These are phyloP conservation scores for Globisporangium canariense DNA, from an alignment of 352 stramenopile species.

Conservation along the genomic window DNA sequence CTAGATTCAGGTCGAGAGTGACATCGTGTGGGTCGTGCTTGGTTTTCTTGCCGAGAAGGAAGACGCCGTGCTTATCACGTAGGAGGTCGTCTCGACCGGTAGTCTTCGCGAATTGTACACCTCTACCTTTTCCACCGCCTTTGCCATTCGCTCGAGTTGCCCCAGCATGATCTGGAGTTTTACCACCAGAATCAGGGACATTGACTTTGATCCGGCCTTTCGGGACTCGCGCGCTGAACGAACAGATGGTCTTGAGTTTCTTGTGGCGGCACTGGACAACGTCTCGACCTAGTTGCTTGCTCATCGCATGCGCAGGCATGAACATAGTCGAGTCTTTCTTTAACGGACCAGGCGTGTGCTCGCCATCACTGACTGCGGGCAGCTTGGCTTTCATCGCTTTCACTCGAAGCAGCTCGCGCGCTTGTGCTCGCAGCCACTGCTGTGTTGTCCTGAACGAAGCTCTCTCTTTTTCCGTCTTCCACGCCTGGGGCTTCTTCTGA, in stretches of 20 bases:
- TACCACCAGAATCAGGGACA: not conserved
- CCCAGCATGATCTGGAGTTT: no score
- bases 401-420: slow-evolving; percentile 4
- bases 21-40: not conserved
- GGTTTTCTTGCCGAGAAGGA: slow-evolving; percentile 2
- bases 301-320: slow-evolving; percentile 18
- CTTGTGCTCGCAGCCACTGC: slow-evolving; percentile 21
- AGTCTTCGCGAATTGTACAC: slow-evolving; percentile 6
- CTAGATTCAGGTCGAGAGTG: not conserved
- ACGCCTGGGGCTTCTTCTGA: not conserved
- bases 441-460: slow-evolving; percentile 7
- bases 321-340: not conserved
- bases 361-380: not conserved
- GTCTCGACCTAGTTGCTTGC: slow-evolving; percentile 23
- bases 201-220: not conserved
- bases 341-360: not conserved
- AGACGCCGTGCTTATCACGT: not conserved
- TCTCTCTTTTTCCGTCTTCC: not conserved
- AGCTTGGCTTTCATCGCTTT: not conserved
- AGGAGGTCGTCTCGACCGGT: slow-evolving; percentile 6
- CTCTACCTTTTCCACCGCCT: not conserved
- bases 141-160: not conserved
- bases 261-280: slow-evolving; percentile 16
- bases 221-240: slow-evolving; percentile 3
- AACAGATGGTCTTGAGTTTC: slow-evolving; percentile 9